Percentiles rank a stretch among this genome's conserved stretches.
These are phyloP conservation scores for Lanzia echinophila DNA, from an alignment of 2,329 filamentous ascomycete species.

Conservation along the genomic window DNA sequence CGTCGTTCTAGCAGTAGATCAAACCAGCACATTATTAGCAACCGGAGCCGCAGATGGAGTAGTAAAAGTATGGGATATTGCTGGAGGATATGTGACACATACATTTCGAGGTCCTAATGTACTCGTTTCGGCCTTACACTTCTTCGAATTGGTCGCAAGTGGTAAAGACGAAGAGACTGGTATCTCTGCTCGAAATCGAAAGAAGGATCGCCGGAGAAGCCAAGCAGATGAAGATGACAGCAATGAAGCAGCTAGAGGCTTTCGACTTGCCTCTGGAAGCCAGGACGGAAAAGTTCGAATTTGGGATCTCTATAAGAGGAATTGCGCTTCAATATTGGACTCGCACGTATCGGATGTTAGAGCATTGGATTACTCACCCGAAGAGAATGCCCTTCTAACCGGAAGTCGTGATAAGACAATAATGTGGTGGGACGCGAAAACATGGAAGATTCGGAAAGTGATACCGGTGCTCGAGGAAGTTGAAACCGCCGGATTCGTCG, in stretches of 20 bases:
- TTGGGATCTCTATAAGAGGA: conserved; percentile 85
- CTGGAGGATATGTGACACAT: conserved; percentile 84
- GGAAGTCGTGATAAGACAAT: conserved; percentile 89
- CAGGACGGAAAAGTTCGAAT: conserved; percentile 90
- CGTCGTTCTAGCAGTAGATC: conserved; percentile 76
- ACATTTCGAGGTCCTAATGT: conserved; percentile 92
- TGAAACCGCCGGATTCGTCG: conserved; percentile 75
- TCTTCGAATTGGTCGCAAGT: conserved; percentile 66
- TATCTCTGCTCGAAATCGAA: conserved; percentile 37
- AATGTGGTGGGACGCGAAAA: conserved; percentile 81
- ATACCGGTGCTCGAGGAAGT: conserved; percentile 80
- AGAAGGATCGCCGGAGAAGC: conserved; percentile 35
- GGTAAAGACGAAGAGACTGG: conserved; percentile 33
- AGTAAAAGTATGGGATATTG: conserved; percentile 95
- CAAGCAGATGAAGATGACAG: conserved; percentile 41
- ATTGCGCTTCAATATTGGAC: conserved; percentile 71
- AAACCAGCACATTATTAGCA: conserved; percentile 80
- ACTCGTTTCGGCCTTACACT: conserved; percentile 81
- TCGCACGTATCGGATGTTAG: conserved; percentile 96
- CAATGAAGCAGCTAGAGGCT: conserved; percentile 49
- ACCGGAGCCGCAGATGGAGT: conserved; percentile 90
- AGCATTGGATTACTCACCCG: conserved; percentile 70
- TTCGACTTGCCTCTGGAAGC: conserved; percentile 80
- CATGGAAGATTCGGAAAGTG: conserved; percentile 76
- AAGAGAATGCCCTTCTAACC: conserved; percentile 71